phyloP scores from a whole-genome alignment of 441 rosid genomes.

The Arabidopsis lyrata region DNA sequence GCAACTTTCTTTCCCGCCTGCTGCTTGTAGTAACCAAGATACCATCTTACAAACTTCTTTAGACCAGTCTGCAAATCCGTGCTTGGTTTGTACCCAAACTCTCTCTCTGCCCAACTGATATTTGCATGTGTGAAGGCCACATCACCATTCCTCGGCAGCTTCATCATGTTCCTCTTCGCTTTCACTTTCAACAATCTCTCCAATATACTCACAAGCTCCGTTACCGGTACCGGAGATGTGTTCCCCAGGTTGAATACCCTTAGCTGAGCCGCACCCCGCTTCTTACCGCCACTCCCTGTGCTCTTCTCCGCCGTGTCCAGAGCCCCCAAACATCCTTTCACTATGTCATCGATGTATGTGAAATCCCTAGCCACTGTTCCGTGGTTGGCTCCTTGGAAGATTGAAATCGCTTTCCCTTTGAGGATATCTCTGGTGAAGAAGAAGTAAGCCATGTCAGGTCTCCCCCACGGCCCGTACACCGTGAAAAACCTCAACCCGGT shows the following conservation, averaged over 20 bases:
- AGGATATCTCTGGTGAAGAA: conserved; percentile 89
- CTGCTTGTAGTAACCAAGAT: no score
- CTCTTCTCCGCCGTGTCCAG: conserved; percentile 92
- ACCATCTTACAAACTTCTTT: no score
- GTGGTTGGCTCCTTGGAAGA: conserved; percentile 72
- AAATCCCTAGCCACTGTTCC: conserved; percentile 91
- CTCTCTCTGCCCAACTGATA: conserved; percentile 52
- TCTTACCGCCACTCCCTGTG: conserved; percentile 92
- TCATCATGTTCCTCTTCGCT: conserved; percentile 82
- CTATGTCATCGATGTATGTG: conserved; percentile 94
- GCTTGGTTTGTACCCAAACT: no score
- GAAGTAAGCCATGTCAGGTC: conserved; percentile 99
- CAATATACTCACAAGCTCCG: conserved; percentile 75
- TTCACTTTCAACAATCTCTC: conserved; percentile 83
- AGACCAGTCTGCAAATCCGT: no score
- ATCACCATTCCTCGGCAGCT: conserved; percentile 91
- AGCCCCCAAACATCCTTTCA: conserved; percentile 86
- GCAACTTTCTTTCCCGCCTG: no score
- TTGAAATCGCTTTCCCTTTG: conserved; percentile 76
- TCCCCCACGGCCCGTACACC: conserved; percentile 98
- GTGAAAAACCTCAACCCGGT: conserved; percentile 96
- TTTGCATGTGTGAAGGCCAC: conserved; percentile 95
- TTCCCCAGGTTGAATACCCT: conserved; percentile 91
- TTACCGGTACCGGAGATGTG: conserved; percentile 89
- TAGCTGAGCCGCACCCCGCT: conserved; percentile 85